phyloP scores from a whole-genome alignment of 306 rosid genomes.

The Coriaria nepalensis region DNA sequence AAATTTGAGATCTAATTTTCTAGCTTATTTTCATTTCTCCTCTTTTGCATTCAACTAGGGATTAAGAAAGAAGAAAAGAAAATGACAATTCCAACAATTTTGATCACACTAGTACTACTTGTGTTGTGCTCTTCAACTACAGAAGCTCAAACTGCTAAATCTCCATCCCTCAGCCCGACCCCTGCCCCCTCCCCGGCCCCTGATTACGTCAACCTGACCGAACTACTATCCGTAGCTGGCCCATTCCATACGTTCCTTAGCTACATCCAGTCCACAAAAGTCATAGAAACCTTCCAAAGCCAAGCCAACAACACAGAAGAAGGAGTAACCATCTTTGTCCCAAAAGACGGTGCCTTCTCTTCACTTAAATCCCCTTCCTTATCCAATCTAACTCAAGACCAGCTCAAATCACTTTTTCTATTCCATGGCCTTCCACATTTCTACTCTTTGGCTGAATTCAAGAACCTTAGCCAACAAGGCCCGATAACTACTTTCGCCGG shows the following conservation, averaged over 20 bases:
- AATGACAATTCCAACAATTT: conserved; percentile 3
- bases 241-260: conserved; percentile 76
- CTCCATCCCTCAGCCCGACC: conserved; percentile 45
- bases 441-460: conserved; percentile 72
- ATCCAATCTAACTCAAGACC: conserved; percentile 47
- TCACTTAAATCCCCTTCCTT: conserved; percentile 47
- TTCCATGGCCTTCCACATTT: conserved; percentile 84
- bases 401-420: conserved; percentile 55
- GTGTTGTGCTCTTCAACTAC: conserved; percentile 36
- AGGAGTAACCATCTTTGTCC: conserved; percentile 86
- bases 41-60: too few species aligned
- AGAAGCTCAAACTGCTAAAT: conserved; percentile 47
- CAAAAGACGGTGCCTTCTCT: conserved; percentile 52
- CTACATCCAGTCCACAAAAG: conserved; percentile 68
- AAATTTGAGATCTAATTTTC: conserved; percentile 18
- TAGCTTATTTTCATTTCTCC: too few species aligned
- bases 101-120: conserved; percentile 21
- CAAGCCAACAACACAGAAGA: conserved; percentile 90
- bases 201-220: conserved; percentile 55
- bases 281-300: conserved; percentile 70
- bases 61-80: neutral
- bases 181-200: conserved; percentile 91
- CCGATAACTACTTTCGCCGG: conserved; percentile 73
- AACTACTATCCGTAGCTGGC: conserved; percentile 65
- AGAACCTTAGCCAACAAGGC: conserved; percentile 37